Conservation (phyloP, 805 yeast genomes). For the Sugiyamaella floridensis region DNA sequence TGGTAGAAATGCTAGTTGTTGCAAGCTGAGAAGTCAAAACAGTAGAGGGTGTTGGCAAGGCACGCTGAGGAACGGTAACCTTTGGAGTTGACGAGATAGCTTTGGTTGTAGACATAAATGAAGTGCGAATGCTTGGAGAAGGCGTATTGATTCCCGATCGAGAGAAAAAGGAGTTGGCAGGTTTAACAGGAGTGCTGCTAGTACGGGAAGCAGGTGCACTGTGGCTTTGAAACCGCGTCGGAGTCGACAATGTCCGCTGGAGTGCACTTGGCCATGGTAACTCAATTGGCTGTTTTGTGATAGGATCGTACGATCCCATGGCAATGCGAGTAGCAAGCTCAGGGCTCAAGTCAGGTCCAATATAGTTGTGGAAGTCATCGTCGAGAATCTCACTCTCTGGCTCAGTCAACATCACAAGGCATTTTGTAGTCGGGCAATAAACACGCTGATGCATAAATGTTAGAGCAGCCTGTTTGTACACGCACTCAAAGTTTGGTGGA, state of each 20-base stretch:
- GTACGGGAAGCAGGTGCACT: constrained; percentile 1
- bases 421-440: constrained; percentile 52
- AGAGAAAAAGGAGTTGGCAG: not conserved
- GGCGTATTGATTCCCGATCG: not conserved
- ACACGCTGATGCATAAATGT: constrained; percentile 86
- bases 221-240: not conserved
- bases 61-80: not conserved
- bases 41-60: not conserved
- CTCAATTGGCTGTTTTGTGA: constrained; percentile 39
- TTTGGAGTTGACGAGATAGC: not conserved
- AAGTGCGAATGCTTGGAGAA: too few relatives aligned
- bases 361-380: constrained; percentile 18
- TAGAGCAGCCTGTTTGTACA: constrained; percentile 57
- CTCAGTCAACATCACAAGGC: constrained; percentile 52
- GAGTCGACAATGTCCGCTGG: not conserved
- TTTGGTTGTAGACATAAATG: not conserved
- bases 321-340: constrained; percentile 53
- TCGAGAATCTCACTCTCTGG: constrained; percentile 34
- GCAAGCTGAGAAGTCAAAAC: not conserved
- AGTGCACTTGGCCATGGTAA: not conserved
- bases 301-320: constrained; percentile 61
- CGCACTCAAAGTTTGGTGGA: constrained; percentile 53
- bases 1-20: not conserved
- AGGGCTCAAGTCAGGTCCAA: constrained; percentile 35
- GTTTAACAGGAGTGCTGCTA: constrained; percentile 2